These are phyloP conservation scores for Penicillium vulpinum DNA, from an alignment of 2,329 filamentous ascomycete species.

Conservation along the genomic window DNA sequence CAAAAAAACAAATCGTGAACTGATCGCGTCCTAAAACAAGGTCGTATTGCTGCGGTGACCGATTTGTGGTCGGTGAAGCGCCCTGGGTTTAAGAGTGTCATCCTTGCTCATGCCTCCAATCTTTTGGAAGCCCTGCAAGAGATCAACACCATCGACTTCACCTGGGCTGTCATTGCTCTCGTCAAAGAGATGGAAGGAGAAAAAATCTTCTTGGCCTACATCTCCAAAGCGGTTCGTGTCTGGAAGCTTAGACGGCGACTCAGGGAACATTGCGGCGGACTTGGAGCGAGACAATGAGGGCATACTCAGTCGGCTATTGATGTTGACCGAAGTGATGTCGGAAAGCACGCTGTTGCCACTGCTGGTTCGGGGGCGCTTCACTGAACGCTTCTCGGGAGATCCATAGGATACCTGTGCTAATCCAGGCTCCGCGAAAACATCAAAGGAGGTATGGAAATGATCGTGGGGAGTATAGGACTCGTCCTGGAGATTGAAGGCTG, in stretches of 20 bases:
- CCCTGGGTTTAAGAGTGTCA: conserved; percentile 31
- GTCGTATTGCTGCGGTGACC: conserved; percentile 36
- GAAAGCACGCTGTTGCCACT: conserved; percentile 53
- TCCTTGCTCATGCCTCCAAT: conserved; percentile 45
- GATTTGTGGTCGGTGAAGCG: conserved; percentile 33
- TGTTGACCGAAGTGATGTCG: conserved; percentile 42
- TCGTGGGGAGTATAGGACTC: conserved; percentile 43
- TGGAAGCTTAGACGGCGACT: conserved; percentile 43
- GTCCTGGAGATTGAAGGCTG: conserved; percentile 54
- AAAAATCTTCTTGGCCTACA: conserved; percentile 46
- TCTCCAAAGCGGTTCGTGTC: conserved; percentile 37
- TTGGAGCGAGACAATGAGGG: conserved; percentile 37
- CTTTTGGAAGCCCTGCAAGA: conserved; percentile 51
- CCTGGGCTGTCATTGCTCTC: conserved; percentile 45
- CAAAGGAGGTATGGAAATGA: conserved; percentile 53
- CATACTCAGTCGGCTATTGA: conserved; percentile 37
- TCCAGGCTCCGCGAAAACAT: conserved; percentile 54
- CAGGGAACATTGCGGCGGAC: conserved; percentile 38
- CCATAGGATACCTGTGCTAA: conserved; percentile 44
- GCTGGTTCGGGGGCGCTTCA: conserved; percentile 53
- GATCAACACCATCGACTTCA: conserved; percentile 48
- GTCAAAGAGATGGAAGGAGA: conserved; percentile 51
- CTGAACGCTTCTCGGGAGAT: conserved; percentile 58
- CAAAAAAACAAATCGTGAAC: conserved; percentile 1
- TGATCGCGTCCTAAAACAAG: conserved; percentile 27